Evolutionary conservation across 139 green algal genomes (phyloP).

Genomic region (Chlorella sp.): DNA sequence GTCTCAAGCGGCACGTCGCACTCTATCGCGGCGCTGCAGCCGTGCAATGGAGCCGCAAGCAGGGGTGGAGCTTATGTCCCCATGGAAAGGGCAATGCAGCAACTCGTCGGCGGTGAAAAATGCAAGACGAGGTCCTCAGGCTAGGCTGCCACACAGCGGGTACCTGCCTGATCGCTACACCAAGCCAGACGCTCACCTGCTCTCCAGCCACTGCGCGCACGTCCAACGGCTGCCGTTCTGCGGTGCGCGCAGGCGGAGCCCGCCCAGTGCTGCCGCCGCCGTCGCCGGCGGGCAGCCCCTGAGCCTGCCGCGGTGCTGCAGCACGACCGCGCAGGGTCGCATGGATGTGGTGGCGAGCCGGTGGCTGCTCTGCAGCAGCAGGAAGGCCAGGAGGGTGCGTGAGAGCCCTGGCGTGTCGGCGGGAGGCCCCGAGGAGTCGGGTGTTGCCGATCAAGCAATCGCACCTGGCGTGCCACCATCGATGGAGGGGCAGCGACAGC

Average conservation of each 20-base stretch:
- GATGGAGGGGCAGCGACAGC: background rate
- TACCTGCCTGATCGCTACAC: background rate
- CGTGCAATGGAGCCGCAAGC: background rate
- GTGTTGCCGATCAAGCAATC: no score
- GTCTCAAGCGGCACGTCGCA: conserved; percentile 74
- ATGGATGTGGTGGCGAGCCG: background rate
- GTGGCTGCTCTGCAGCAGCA: conserved; percentile 12
- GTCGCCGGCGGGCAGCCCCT: background rate
- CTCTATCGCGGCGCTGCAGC: conserved; percentile 69
- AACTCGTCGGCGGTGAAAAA: background rate
- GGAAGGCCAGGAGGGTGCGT: background rate
- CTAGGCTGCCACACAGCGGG: no score
- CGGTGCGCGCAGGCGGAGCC: background rate
- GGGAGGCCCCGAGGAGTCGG: no score
- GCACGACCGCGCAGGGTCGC: background rate
- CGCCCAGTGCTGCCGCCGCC: background rate
- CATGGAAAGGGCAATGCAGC: background rate
- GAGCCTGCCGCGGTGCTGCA: conserved; percentile 3
- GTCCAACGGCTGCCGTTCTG: conserved; percentile 33
- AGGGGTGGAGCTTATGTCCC: background rate
- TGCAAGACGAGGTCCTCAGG: background rate
- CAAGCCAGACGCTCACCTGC: background rate
- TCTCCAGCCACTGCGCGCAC: conserved; percentile 29
- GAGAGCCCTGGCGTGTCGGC: background rate
- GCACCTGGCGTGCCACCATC: no score